Percentiles rank a stretch among this genome's conserved stretches.
These are phyloP conservation scores for Aleurites moluccanus DNA, from an alignment of 441 rosid species.

Conservation along the genomic window DNA sequence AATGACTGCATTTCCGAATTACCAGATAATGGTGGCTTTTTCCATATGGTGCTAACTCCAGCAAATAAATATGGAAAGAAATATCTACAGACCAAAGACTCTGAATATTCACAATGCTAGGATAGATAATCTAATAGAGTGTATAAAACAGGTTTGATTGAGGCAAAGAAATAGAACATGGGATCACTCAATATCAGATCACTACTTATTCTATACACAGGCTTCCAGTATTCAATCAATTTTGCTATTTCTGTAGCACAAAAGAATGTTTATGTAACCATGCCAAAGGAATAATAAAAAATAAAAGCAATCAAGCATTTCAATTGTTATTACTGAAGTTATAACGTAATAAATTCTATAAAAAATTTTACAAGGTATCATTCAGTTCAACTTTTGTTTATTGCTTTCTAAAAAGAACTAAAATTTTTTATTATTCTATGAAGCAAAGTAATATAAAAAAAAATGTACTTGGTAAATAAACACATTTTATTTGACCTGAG, in stretches of 20 bases:
- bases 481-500: not conserved
- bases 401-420: not conserved
- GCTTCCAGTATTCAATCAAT: not conserved
- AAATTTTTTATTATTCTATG: not conserved
- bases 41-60: not conserved
- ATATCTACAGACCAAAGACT: not conserved
- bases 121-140: not conserved
- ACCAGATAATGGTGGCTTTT: not conserved
- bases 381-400: not conserved
- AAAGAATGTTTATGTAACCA: not conserved
- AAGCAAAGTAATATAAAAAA: not conserved
- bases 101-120: not conserved
- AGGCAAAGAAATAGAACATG: not conserved
- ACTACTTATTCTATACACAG: not conserved
- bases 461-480: not conserved
- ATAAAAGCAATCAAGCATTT: not conserved
- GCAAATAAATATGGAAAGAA: not conserved
- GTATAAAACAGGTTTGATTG: not conserved
- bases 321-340: not conserved
- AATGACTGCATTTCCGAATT: not conserved
- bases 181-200: not conserved
- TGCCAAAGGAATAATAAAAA: not conserved
- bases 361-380: not conserved
- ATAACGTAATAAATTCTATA: not conserved
- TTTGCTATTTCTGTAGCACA: not conserved